These are phyloP conservation scores for Stagonosporopsis rhizophila DNA, from an alignment of 2,329 filamentous ascomycete genomes.

Conservation along the genomic window DNA sequence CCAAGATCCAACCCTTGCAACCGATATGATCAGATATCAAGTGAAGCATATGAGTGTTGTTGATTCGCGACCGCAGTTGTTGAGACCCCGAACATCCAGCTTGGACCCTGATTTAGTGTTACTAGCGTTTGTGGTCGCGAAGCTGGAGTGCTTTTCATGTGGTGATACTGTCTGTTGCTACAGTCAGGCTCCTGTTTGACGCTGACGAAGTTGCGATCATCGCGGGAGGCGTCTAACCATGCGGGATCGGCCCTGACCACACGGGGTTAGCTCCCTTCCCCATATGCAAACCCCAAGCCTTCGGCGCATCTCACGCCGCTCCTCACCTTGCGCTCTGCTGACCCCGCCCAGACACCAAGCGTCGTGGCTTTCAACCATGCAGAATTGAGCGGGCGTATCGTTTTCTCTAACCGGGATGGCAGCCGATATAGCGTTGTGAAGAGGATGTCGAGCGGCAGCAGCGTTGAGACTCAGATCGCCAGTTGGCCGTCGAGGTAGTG, in stretches of 20 bases:
- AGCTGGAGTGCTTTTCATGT: not conserved
- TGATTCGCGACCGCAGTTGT: not conserved
- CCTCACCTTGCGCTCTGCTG: constrained; percentile 3
- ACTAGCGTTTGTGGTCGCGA: constrained; percentile 1
- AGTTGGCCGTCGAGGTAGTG: not conserved
- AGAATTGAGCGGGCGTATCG: constrained; percentile 16
- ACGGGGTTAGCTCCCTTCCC: constrained; percentile 20
- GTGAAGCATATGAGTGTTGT: not conserved
- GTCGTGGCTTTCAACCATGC: constrained; percentile 8
- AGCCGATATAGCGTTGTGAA: constrained; percentile 17
- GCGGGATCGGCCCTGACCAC: constrained; percentile 14
- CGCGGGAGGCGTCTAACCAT: constrained; percentile 24
- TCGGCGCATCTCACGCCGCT: constrained; percentile 19
- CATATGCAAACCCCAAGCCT: constrained; percentile 10
- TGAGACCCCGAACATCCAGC: not conserved
- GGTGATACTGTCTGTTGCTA: constrained; percentile 1
- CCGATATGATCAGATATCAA: not conserved
- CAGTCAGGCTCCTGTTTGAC: constrained; percentile 1
- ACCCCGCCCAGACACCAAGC: constrained; percentile 9
- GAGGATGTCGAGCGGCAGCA: not conserved
- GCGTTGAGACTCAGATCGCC: not conserved
- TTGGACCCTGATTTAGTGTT: not conserved
- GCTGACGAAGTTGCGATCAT: constrained; percentile 22
- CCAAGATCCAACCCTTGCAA: constrained; percentile 3
- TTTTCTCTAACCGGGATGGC: constrained; percentile 19